Base-by-base conservation (phyloP, 2,329 filamentous ascomycete species). In the Colletotrichum tabaci region DNA sequence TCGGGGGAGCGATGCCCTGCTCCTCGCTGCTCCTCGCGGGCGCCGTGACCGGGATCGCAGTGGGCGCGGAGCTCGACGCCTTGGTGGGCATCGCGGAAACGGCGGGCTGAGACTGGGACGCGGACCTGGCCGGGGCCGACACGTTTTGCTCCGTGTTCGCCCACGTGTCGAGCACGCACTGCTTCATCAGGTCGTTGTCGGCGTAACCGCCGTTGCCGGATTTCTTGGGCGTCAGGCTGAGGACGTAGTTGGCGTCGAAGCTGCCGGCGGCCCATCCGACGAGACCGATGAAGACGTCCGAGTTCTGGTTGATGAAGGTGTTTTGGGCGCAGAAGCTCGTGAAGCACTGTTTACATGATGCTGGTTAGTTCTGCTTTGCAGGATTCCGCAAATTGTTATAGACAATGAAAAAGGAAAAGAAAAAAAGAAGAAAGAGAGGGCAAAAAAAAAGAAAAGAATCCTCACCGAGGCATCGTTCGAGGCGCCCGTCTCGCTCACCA, bases 401-500 rank as follows among this genome's bases (percentile, higher is more conserved):
- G 1, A 4, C 4, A 26, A 26, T 26, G 3, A 4, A 26, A 3
- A 26, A 35, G 5, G 30, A 35, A 35, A 35, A 35, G 8, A 35
- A 35, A 2, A 35, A 5, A 35, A 9, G 1, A 35, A 9, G 8
- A 35, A 9, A 35, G 30, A 2, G 30, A 35, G 30, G 8, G 30
- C 6, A n/a, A 8, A n/a, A 26, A 16, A 3, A 1, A 1, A 23
- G n/a, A n/a, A n/a, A n/a, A n/a, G n/a, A n/a, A n/a, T n/a, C n/a
- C n/a, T 74, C 77, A 84, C 83, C 52, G 84, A 80, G 4, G 77
- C 71, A 62, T 83, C 81, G 74, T 79, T 80, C 2, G 83, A 85
- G 0, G 85, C 87, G 7, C 88, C 88, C 2, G 86, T 87, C 79
- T 90, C 88, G 18, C 84, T 87, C 21, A 89, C 77, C 12, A 90